A percentile compares a stretch with the other conserved stretches of the same genome.
These are phyloP conservation scores for Starmerella gropengiesseri DNA, from an alignment of 805 yeast genomes.

Conservation along the genomic window DNA sequence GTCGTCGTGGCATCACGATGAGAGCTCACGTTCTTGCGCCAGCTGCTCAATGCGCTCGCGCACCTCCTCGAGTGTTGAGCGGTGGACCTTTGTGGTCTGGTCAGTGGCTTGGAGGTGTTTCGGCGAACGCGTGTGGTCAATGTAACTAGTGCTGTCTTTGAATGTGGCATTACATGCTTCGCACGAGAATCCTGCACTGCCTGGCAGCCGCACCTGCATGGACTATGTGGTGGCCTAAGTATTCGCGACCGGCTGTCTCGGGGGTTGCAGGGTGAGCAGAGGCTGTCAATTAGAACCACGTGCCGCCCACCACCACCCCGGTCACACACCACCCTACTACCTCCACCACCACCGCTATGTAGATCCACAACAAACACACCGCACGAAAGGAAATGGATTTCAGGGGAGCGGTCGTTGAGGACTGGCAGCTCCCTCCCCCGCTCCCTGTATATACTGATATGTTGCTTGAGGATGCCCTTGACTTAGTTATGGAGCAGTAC, in stretches of 20 bases:
- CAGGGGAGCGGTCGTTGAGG: constrained; percentile 44
- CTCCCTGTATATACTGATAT: constrained; percentile 42
- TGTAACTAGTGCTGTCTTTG: constrained; percentile 68
- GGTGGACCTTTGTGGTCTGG: constrained; percentile 31
- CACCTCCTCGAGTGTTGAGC: constrained; percentile 42
- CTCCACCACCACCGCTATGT: too few relatives aligned
- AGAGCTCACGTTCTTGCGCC: constrained; percentile 22
- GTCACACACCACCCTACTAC: too few relatives aligned
- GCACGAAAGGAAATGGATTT: too few relatives aligned
- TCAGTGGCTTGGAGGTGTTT: constrained; percentile 39
- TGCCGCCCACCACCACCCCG: too few relatives aligned
- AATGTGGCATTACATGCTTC: constrained; percentile 67
- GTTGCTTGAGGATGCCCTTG: constrained; percentile 40
- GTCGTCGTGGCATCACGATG: too few relatives aligned
- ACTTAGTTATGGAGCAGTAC: constrained; percentile 45
- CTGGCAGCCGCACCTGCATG: not conserved
- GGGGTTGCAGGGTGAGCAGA: too few relatives aligned
- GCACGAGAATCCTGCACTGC: constrained; percentile 68
- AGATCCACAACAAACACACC: too few relatives aligned
- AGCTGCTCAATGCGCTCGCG: constrained; percentile 32
- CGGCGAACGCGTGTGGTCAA: constrained; percentile 74
- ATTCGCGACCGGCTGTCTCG: too few relatives aligned
- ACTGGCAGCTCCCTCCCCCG: constrained; percentile 49
- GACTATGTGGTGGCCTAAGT: not conserved
- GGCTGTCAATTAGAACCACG: too few relatives aligned